A percentile compares a stretch with the other conserved stretches of the same genome.
Evolutionary conservation across 2,329 filamentous ascomycete genomes (phyloP).

Genomic region (Clarireedia monteithiana): DNA sequence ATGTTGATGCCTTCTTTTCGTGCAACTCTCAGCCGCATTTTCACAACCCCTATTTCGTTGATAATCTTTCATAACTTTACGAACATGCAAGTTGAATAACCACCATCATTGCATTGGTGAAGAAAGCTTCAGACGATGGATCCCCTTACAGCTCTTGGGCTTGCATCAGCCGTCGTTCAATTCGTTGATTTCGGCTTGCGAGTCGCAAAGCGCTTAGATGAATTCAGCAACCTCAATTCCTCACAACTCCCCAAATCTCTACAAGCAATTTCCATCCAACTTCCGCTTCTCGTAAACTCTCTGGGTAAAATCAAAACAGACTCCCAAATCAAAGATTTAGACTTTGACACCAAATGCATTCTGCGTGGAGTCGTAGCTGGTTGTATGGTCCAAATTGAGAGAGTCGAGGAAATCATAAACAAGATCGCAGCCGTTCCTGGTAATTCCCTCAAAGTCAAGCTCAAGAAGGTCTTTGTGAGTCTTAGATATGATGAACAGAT

Average conservation of each 20-base stretch:
- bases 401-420: slow-evolving; percentile 13
- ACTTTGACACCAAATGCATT: slow-evolving; percentile 18
- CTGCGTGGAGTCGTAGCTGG: slow-evolving; percentile 14
- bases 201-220: slow-evolving; percentile 5
- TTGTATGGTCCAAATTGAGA: slow-evolving; percentile 7
- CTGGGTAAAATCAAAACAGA: slow-evolving; percentile 10
- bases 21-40: too few relatives aligned
- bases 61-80: neutral
- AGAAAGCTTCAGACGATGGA: slow-evolving; percentile 2
- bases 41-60: neutral
- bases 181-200: neutral
- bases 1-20: too few relatives aligned
- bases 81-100: neutral
- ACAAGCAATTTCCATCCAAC: slow-evolving; percentile 10
- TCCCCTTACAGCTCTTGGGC: slow-evolving; percentile 17
- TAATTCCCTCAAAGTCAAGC: slow-evolving; percentile 12
- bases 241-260: slow-evolving; percentile 12
- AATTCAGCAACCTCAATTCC: slow-evolving; percentile 8
- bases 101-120: neutral
- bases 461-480: slow-evolving; percentile 16
- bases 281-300: slow-evolving; percentile 13
- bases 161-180: neutral
- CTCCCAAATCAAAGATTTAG: slow-evolving; percentile 7
- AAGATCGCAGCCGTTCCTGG: slow-evolving; percentile 10
- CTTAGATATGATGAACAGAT: slow-evolving; percentile 17